phyloP scores from a whole-genome alignment of 2,329 filamentous ascomycete species.

The Thelonectria olida region DNA sequence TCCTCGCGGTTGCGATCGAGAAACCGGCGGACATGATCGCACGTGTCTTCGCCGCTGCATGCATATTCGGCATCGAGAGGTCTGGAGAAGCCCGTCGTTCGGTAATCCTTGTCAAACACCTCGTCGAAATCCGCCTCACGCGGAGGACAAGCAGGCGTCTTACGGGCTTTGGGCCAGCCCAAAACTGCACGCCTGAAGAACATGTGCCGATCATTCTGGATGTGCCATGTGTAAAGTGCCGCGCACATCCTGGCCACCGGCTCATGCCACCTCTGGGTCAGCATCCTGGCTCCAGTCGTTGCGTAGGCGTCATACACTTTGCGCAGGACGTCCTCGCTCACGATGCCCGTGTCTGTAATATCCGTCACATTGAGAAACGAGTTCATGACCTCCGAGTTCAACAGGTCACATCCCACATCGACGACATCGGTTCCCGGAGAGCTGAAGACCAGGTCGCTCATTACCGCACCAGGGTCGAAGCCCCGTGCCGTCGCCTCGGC shows the following conservation, averaged over 20 bases:
- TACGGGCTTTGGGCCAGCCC: slow-evolving; percentile 42
- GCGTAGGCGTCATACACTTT: slow-evolving; percentile 34
- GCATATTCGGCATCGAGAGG: slow-evolving; percentile 25
- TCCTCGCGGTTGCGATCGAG: slow-evolving; percentile 12
- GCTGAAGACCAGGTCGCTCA: slow-evolving; percentile 36
- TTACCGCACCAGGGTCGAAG: slow-evolving; percentile 33
- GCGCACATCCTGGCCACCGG: slow-evolving; percentile 44
- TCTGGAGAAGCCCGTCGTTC: slow-evolving; percentile 39
- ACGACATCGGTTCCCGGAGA: slow-evolving; percentile 37
- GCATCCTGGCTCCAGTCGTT: slow-evolving; percentile 37
- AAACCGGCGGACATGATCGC: slow-evolving; percentile 25
- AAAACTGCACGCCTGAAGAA: slow-evolving; percentile 43
- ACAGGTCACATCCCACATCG: slow-evolving; percentile 33
- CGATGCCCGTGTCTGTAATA: slow-evolving; percentile 30
- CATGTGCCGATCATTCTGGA: slow-evolving; percentile 45
- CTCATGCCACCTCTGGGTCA: slow-evolving; percentile 45
- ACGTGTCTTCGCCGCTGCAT: slow-evolving; percentile 31
- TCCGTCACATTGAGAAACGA: slow-evolving; percentile 35
- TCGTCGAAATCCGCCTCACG: slow-evolving; percentile 44
- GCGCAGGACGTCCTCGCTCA: slow-evolving; percentile 29
- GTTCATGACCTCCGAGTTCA: slow-evolving; percentile 38
- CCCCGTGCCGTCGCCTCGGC: slow-evolving; percentile 33
- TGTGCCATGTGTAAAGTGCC: slow-evolving; percentile 44
- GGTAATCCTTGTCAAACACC: slow-evolving; percentile 40
- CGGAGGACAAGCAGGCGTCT: slow-evolving; percentile 35